These are phyloP conservation scores for Trametes villosa DNA, from an alignment of 768 basidiomycete genomes.

Conservation along the genomic window DNA sequence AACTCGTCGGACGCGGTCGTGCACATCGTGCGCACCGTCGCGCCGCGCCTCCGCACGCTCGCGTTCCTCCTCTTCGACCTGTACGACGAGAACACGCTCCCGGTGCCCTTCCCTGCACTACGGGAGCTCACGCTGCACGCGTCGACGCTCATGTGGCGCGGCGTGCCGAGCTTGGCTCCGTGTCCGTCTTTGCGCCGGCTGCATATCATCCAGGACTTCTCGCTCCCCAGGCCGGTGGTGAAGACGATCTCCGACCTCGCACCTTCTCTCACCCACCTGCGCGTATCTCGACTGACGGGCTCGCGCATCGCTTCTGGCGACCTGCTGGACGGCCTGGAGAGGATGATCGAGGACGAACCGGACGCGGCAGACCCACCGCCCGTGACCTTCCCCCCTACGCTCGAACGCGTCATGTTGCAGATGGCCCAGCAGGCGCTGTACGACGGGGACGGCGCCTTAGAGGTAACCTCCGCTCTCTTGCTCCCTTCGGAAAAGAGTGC, in stretches of 20 bases:
- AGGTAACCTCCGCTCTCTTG: background rate
- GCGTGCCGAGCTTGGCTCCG: background rate
- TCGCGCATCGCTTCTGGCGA: background rate
- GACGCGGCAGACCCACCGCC: background rate
- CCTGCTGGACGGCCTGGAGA: background rate
- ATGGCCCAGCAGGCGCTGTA: conserved; percentile 1
- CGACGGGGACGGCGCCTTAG: background rate
- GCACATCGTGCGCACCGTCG: background rate
- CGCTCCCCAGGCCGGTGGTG: background rate
- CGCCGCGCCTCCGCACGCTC: conserved; percentile 4
- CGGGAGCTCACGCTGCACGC: conserved; percentile 1
- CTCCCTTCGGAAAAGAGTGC: background rate
- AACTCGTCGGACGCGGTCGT: background rate
- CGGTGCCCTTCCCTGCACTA: background rate
- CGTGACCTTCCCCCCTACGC: background rate
- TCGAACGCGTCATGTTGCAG: conserved; percentile 1
- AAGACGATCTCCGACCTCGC: background rate
- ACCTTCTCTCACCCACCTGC: conserved; percentile 2
- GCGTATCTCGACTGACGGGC: background rate
- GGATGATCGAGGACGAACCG: background rate
- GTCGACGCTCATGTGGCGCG: background rate
- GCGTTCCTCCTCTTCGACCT: background rate
- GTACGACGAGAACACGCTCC: background rate
- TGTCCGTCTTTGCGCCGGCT: background rate
- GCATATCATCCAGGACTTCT: conserved; percentile 1